A percentile compares a stretch with the other conserved stretches of the same genome.
Evolutionary conservation across 345 rosid genomes (phyloP).

Genomic region (Eucalyptus sp.): DNA sequence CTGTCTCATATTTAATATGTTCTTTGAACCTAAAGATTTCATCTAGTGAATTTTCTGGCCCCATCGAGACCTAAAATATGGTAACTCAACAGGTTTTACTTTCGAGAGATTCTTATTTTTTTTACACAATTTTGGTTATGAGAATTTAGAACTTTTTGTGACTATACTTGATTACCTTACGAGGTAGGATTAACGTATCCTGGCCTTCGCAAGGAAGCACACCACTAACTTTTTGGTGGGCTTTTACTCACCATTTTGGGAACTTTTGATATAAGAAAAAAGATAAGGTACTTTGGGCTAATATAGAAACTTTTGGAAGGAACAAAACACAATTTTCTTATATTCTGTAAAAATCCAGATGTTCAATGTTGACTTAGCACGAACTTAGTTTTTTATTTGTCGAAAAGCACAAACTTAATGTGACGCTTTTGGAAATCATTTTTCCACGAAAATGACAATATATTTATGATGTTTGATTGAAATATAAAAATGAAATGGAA

Average conservation of each 20-base stretch:
- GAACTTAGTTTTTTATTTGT: not conserved
- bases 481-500: too few relatives aligned
- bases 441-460: too few relatives aligned
- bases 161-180: not conserved
- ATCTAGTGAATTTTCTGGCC: too few relatives aligned
- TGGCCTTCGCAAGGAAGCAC: not conserved
- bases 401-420: too few relatives aligned
- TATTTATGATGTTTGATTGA: fast-evolving
- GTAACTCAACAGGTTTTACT: not conserved
- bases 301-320: not conserved
- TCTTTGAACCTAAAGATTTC: not conserved
- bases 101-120: not conserved
- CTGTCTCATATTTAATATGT: not conserved
- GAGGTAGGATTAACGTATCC: not conserved
- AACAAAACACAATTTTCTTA: not conserved
- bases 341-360: not conserved
- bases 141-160: not conserved
- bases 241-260: not conserved
- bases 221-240: not conserved
- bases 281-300: not conserved
- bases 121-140: not conserved
- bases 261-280: not conserved
- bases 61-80: too few relatives aligned
- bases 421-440: too few relatives aligned
- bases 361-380: not conserved